phyloP scores from a whole-genome alignment of 2,329 filamentous ascomycete species.

The Sporothrix brasiliensis region DNA sequence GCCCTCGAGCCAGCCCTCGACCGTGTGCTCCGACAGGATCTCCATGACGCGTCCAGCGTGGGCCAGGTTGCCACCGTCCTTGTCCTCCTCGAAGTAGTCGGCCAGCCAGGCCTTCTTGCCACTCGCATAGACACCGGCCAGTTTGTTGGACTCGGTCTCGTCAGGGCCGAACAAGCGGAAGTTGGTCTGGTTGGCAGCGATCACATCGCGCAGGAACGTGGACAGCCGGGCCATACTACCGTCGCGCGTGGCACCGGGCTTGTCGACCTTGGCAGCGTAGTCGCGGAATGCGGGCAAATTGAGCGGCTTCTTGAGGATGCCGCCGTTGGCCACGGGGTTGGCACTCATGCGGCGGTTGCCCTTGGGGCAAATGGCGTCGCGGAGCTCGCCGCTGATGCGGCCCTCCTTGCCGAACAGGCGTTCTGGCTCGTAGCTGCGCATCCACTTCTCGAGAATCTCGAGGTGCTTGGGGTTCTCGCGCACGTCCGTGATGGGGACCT shows the following conservation, averaged over 20 bases:
- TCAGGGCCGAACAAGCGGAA: constrained; percentile 80
- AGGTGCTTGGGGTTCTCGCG: constrained; percentile 66
- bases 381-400: constrained; percentile 64
- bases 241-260: constrained; percentile 58
- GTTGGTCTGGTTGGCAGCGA: constrained; percentile 64
- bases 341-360: constrained; percentile 74
- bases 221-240: constrained; percentile 73
- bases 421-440: constrained; percentile 75
- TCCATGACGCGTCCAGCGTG: constrained; percentile 75
- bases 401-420: constrained; percentile 68
- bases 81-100: constrained; percentile 75
- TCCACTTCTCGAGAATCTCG: constrained; percentile 72
- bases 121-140: constrained; percentile 69
- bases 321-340: constrained; percentile 75
- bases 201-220: constrained; percentile 66
- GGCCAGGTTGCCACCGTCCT: constrained; percentile 72
- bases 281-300: constrained; percentile 70
- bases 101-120: constrained; percentile 81
- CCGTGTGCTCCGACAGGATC: constrained; percentile 80
- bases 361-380: constrained; percentile 63
- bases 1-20: constrained; percentile 79
- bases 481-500: constrained; percentile 74
- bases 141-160: constrained; percentile 81
- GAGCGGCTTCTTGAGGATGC: constrained; percentile 66
- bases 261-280: constrained; percentile 65